Evolutionary conservation across 164 flowering plant genomes (phyloP).

Genomic region (Warburgia ugandensis): DNA sequence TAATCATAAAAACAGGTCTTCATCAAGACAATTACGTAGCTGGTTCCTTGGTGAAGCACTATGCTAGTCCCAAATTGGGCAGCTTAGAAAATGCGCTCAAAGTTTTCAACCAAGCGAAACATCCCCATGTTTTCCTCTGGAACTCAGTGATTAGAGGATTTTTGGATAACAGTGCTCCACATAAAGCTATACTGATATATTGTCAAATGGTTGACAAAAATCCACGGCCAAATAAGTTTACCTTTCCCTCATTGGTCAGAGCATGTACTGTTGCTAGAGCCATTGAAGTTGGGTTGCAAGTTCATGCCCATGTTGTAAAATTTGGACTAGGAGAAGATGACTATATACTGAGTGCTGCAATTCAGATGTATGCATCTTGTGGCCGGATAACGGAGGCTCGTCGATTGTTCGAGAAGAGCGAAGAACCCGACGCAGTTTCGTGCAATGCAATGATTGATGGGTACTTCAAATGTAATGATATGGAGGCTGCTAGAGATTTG

Average conservation of each 20-base stretch:
- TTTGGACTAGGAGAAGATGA: constrained; percentile 26
- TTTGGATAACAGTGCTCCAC: constrained; percentile 26
- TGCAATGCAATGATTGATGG: constrained; percentile 3
- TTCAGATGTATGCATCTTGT: constrained; percentile 25
- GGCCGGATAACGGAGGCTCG: constrained; percentile 17
- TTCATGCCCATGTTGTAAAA: too few species aligned
- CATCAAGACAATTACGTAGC: constrained; percentile 34
- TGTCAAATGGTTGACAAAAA: constrained; percentile 25
- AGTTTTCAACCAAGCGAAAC: constrained; percentile 26
- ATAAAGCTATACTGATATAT: constrained; percentile 23
- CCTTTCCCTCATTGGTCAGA: constrained; percentile 36
- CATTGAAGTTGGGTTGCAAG: constrained; percentile 23
- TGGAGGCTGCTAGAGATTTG: neutral
- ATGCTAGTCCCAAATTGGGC: constrained; percentile 22
- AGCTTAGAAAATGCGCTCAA: constrained; percentile 22
- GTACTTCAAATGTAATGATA: neutral
- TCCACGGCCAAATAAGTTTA: constrained; percentile 37
- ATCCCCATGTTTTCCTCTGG: constrained; percentile 39
- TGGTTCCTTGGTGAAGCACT: constrained; percentile 36
- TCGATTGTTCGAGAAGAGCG: constrained; percentile 13
- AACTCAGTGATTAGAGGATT: constrained; percentile 40
- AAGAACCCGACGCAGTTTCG: neutral
- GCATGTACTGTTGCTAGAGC: constrained; percentile 25
- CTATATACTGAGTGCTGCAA: constrained; percentile 34
- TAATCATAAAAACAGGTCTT: constrained; percentile 27